A percentile compares a stretch with the other conserved stretches of the same genome.
Conservation (phyloP, 164 flowering plant species). For the Nymphaea colorata region DNA sequence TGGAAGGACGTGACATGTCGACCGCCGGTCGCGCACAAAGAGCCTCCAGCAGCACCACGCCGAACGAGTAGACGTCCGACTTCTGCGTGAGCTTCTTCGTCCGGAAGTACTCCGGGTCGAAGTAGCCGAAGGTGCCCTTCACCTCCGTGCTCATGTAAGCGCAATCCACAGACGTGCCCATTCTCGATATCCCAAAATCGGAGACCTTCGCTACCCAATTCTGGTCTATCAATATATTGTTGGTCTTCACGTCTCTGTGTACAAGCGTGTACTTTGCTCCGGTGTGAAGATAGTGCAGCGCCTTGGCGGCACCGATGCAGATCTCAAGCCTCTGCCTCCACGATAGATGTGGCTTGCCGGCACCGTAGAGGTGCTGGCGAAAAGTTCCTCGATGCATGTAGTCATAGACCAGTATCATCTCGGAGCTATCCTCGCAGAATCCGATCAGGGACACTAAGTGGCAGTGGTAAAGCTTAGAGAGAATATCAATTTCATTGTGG, state of each 20-base stretch:
- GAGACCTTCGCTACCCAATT: slow-evolving; percentile 32
- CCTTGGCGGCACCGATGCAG: slow-evolving; percentile 30
- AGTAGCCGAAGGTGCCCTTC: slow-evolving; percentile 1
- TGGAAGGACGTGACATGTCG: no score
- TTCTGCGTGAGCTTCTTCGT: not conserved
- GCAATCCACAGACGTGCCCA: slow-evolving; percentile 6
- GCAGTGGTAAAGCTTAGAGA: slow-evolving; percentile 26
- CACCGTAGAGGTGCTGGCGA: slow-evolving; percentile 20
- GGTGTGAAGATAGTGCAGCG: slow-evolving; percentile 31
- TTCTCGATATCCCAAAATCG: slow-evolving; percentile 36
- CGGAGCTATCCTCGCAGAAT: slow-evolving; percentile 18
- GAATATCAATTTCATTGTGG: slow-evolving; percentile 26
- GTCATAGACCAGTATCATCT: slow-evolving; percentile 39
- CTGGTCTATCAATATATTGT: slow-evolving; percentile 31
- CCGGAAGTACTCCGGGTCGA: slow-evolving; percentile 2
- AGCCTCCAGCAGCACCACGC: slow-evolving; percentile 32
- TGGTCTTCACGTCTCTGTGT: slow-evolving; percentile 37
- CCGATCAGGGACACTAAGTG: slow-evolving; percentile 37
- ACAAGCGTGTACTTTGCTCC: slow-evolving; percentile 21
- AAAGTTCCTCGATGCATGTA: slow-evolving; percentile 28
- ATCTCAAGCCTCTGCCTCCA: slow-evolving; percentile 32
- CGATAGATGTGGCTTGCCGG: slow-evolving; percentile 9
- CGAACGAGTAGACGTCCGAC: slow-evolving; percentile 1
- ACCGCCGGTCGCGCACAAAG: slow-evolving; percentile 62
- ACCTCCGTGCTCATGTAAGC: not conserved